phyloP scores from a whole-genome alignment of 2,329 filamentous ascomycete genomes.

The Aureobasidium sp. region DNA sequence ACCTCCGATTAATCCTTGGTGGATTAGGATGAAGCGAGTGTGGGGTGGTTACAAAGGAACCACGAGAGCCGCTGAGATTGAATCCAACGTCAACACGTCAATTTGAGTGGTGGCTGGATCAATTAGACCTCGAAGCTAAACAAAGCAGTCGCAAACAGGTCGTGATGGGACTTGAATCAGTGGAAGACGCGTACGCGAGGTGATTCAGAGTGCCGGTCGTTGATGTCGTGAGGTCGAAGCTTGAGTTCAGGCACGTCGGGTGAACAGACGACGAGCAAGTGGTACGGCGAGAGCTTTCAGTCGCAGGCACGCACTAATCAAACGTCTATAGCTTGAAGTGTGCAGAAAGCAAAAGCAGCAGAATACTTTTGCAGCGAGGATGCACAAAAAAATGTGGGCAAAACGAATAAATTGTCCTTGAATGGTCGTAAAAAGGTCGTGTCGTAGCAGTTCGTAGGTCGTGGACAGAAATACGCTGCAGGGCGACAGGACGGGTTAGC shows the following conservation, averaged over 20 bases:
- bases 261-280: conserved; percentile 8
- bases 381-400: conserved; percentile 11
- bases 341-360: conserved; percentile 10
- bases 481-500: conserved; percentile 12
- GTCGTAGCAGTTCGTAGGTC: conserved; percentile 14
- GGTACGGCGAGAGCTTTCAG: conserved; percentile 4
- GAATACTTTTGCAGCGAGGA: background rate
- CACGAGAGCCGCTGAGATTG: conserved; percentile 4
- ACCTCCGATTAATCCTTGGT: conserved; percentile 9
- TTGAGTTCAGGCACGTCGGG: conserved; percentile 1
- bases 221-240: conserved; percentile 4
- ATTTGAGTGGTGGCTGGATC: background rate
- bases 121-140: conserved; percentile 4
- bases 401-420: conserved; percentile 11
- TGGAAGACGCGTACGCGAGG: conserved; percentile 1
- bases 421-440: conserved; percentile 13
- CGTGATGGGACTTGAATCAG: background rate
- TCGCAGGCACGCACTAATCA: conserved; percentile 7
- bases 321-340: background rate
- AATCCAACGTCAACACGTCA: conserved; percentile 3
- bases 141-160: conserved; percentile 6
- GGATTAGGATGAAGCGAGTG: conserved; percentile 7
- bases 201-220: conserved; percentile 11
- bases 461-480: conserved; percentile 12
- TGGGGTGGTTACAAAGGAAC: conserved; percentile 8